Conservation (phyloP, 345 rosid species). For the Mercurialis annua region DNA sequence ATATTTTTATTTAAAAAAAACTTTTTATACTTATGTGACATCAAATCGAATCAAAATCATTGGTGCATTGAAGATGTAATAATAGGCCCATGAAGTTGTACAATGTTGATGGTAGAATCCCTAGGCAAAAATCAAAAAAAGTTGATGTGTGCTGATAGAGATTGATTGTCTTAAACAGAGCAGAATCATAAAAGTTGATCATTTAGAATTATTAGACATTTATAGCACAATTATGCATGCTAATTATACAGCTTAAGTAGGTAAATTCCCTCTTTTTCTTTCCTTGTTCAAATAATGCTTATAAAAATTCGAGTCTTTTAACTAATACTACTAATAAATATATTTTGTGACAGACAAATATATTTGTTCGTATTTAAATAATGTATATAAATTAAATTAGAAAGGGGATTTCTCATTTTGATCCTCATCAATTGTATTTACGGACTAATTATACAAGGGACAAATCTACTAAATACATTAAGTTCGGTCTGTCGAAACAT, state of each 20-base stretch:
- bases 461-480: no score
- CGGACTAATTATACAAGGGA: no score
- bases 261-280: not conserved
- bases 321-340: no score
- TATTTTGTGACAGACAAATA: no score
- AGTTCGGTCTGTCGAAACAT: no score
- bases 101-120: constrained; percentile 33
- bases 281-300: not conserved
- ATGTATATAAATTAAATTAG: no score
- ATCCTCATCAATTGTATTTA: no score
- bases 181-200: constrained; percentile 1
- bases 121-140: constrained; percentile 27
- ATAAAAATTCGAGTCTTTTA: no score
- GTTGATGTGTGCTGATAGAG: constrained; percentile 19
- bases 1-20: not conserved
- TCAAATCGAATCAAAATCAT: constrained; percentile 38
- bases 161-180: constrained; percentile 8
- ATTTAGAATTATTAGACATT: constrained; percentile 21
- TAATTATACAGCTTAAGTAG: not conserved
- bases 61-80: constrained; percentile 13
- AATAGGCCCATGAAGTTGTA: constrained; percentile 21
- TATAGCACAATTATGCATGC: constrained; percentile 9
- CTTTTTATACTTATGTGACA: constrained; percentile 8
- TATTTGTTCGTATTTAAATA: no score
- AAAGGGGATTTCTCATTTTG: no score